Evolutionary conservation across 2,329 filamentous ascomycete genomes (phyloP).

Genomic region (Cucurbitaria berberidis): DNA sequence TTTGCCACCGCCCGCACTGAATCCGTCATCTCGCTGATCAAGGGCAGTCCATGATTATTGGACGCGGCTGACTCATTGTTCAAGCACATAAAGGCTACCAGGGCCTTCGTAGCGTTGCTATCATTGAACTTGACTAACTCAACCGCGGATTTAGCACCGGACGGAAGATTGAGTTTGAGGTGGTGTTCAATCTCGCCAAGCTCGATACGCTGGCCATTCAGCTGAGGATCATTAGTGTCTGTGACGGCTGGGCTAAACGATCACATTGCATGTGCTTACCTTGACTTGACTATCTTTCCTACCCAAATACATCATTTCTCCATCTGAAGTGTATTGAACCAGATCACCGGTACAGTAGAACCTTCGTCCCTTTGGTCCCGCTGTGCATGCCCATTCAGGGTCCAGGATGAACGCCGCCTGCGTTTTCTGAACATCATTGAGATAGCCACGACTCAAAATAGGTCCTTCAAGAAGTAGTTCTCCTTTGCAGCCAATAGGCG

Average conservation of each 20-base stretch:
- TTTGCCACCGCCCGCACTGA: conserved; percentile 26
- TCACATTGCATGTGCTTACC: conserved; percentile 16
- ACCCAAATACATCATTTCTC: conserved; percentile 45
- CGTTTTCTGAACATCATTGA: conserved; percentile 42
- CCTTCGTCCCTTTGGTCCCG: conserved; percentile 21
- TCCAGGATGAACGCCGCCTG: conserved; percentile 36
- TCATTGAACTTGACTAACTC: conserved; percentile 47
- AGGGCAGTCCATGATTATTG: conserved; percentile 33
- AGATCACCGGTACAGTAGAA: conserved; percentile 47
- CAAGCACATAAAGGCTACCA: conserved; percentile 39
- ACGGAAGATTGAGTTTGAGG: conserved; percentile 45
- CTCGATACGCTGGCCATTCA: conserved; percentile 55
- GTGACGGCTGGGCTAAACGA: background rate
- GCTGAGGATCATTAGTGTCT: conserved; percentile 37
- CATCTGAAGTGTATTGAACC: conserved; percentile 40
- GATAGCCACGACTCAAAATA: conserved; percentile 42
- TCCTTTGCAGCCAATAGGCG: conserved; percentile 43
- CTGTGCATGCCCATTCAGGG: conserved; percentile 34
- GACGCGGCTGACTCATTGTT: conserved; percentile 9
- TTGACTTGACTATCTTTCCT: conserved; percentile 47
- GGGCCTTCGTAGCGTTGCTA: conserved; percentile 31
- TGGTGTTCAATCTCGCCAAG: conserved; percentile 56
- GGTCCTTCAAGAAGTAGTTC: conserved; percentile 46
- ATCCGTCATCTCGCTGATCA: conserved; percentile 30
- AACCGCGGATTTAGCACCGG: conserved; percentile 51